Evolutionary conservation across 2,329 filamentous ascomycete genomes (phyloP).

Genomic region (Cytospora chrysosperma): DNA sequence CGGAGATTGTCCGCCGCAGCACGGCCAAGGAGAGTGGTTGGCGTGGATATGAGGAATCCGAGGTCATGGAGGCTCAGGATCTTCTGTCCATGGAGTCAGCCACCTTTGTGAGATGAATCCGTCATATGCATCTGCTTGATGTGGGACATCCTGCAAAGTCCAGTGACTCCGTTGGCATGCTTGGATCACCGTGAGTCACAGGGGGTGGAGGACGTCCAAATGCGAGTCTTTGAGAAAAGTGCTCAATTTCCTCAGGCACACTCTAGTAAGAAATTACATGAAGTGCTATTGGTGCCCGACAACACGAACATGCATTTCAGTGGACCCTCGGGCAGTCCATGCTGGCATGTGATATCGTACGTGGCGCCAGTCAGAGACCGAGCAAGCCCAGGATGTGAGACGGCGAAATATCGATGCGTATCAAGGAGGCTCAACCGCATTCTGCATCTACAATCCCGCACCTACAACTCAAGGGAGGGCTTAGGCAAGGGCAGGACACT

Average conservation of each 20-base stretch:
- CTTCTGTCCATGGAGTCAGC: conserved; percentile 57
- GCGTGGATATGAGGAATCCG: conserved; percentile 70
- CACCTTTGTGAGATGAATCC: conserved; percentile 43
- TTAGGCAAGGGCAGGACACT: not conserved
- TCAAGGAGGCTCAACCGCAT: not conserved
- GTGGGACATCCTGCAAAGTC: conserved; percentile 20
- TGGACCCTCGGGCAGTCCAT: conserved; percentile 38
- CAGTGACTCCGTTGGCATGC: conserved; percentile 31
- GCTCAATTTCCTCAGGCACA: not conserved
- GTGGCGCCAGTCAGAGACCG: conserved; percentile 39
- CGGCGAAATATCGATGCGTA: not conserved
- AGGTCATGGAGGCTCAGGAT: conserved; percentile 69
- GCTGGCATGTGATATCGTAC: conserved; percentile 33
- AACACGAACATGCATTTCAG: conserved; percentile 27
- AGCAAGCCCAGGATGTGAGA: conserved; percentile 16
- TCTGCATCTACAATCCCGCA: not conserved
- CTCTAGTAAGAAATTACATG: not conserved
- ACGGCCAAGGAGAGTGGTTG: conserved; percentile 62
- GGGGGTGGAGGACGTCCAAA: not conserved
- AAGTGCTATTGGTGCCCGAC: conserved; percentile 32
- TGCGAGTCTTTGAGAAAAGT: conserved; percentile 14
- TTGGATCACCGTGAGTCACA: conserved; percentile 14
- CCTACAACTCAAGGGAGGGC: not conserved
- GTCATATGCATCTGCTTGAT: conserved; percentile 4
- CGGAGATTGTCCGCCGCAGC: conserved; percentile 70